Evolutionary conservation across 2,329 filamentous ascomycete genomes (phyloP), one percentile per base, ranked within the genome.

Genomic region (Apiospora malaysiana): DNA sequence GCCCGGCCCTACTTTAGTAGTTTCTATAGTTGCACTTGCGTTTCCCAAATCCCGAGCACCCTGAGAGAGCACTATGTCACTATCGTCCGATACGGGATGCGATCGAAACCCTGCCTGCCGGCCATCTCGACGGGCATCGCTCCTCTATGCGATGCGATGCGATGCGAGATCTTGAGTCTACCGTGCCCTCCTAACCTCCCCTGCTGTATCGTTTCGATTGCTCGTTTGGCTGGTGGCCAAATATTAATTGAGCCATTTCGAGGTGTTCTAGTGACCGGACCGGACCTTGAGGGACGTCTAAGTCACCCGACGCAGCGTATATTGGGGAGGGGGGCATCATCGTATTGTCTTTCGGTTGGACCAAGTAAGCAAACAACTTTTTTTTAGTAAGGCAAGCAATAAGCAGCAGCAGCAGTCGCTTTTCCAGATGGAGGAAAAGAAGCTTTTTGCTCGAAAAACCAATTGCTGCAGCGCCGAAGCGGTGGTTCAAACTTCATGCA

Each of bases 221-320:
- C 32, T n/a, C 18, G 42, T 9, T 45, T 45, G 42, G 42, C 10
- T 14, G 40, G 40, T 45, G 42, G 16, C 42, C 42, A 9, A 45
- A 45, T 45, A 14, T 16, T 45, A 14, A 18, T 16, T 10, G 32
- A 25, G 23, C 49, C 23, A 32, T 56, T 6, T 18, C 56, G 21
- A 63, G 40, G 56, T 40, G 42, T 45, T 18, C 42, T 45, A 16
- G 42, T 45, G 42, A 45, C 42, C 42, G 16, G 42, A 12, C 42
- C 42, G 2, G 42, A 18, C 10, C 12, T 14, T 16, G 56, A 21
- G 27, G 51, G 51, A 18, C 27, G 27, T 63, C 27, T 12, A 32
- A n/a, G 56, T 63, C 56, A 63, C 56, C 56, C 56, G 56, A 63
- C 32, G n/a, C n/a, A n/a, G n/a, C n/a, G n/a, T n/a, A 63, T 23